Base-by-base conservation (phyloP, 768 basidiomycete species). In the Chalciporus chontae region DNA sequence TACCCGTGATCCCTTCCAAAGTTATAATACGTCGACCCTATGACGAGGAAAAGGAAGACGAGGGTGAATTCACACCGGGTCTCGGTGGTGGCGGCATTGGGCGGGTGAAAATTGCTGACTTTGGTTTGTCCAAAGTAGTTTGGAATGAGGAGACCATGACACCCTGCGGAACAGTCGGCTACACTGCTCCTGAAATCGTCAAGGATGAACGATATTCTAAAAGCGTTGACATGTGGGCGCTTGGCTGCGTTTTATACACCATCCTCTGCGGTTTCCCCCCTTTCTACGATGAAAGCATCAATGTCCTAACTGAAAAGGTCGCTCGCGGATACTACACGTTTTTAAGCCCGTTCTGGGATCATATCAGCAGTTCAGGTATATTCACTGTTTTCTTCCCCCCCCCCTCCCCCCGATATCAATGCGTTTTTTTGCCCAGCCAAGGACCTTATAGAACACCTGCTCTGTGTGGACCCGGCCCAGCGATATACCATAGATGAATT, bases 81-180 rank as follows among this genome's bases (percentile, higher is more conserved):
- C 74, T 94, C 34, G 96, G 96, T 7, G 94, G 96, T 9, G 96
- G 96, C 8, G 96, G 95, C 18, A 99, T 99, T 55, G 96, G 96
- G 7, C 84, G 85, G 36, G 94, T 99, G 68, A 99, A 98, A 76
- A 96, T 99, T 52, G 96, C 96, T 51, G 96, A 99, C 68, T 99
- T 99, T 63, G 96, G 96, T 29, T 76, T 99, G 41, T 90, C 86
- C 54, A 99, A 99, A 71, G 87, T 98, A 47, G 92, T 99, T 4
- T 99, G 96, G 96, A 88, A 95, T 65, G 96, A 98, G 64, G 86
- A 97, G 65, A 99, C 96, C 6, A 94, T 91, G 89, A 99, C 96
- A 13, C 96, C 96, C 18, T 99, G 96, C 62, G 96, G 96, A n/a
- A 99, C 96, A 3, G 95, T 99, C 27, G 96, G 96, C 18, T 99